Conservation (phyloP, 2,329 filamentous ascomycete species). For the Colletotrichum sp. region DNA sequence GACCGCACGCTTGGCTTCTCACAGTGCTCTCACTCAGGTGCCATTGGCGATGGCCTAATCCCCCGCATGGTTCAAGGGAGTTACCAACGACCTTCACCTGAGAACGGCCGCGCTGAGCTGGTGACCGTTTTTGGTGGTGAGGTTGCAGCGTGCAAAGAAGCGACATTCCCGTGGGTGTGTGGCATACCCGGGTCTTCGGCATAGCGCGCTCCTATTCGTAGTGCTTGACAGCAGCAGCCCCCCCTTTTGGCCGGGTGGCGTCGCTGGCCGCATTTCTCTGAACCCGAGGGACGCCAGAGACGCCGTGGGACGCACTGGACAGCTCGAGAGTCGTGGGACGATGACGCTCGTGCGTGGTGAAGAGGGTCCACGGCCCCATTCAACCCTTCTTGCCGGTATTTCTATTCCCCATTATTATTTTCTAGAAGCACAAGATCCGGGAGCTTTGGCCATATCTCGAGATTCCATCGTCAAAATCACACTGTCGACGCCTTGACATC, state of each 20-base stretch:
- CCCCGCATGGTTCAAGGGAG: background rate
- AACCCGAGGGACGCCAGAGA: conserved; percentile 10
- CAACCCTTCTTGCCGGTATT: conserved; percentile 24
- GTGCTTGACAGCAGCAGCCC: background rate
- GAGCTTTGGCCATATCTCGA: conserved; percentile 23
- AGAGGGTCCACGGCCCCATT: conserved; percentile 24
- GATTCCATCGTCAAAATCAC: background rate
- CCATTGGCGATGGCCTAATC: background rate
- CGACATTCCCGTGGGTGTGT: conserved; percentile 2
- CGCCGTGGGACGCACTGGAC: conserved; percentile 6
- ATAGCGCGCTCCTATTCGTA: background rate
- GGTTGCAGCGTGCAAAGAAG: conserved; percentile 16
- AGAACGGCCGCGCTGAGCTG: background rate
- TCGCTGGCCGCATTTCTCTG: conserved; percentile 11
- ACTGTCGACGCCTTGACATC: background rate
- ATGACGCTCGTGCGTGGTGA: conserved; percentile 19
- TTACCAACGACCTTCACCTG: background rate
- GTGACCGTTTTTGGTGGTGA: conserved; percentile 4
- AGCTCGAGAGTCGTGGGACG: conserved; percentile 19
- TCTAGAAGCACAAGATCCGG: conserved; percentile 22
- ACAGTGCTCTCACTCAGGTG: background rate
- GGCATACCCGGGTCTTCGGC: conserved; percentile 13
- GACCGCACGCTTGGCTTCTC: background rate
- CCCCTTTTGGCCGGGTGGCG: conserved; percentile 3
- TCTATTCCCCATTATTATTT: conserved; percentile 22